Evolutionary conservation across 2,329 filamentous ascomycete genomes (phyloP).

Genomic region (Alternaria tenuissima): DNA sequence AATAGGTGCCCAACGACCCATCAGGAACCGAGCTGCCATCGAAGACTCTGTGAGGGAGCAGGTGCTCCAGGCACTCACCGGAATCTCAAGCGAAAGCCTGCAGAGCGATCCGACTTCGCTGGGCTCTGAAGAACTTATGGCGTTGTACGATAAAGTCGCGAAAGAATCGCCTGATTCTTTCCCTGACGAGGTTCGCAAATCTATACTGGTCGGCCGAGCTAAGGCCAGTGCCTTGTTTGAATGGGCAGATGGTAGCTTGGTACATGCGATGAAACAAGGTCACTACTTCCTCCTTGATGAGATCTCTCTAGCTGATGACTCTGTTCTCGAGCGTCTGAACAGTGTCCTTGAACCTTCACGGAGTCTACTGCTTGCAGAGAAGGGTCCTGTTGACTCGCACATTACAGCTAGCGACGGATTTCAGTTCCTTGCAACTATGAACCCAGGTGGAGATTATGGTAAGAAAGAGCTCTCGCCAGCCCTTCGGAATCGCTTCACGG

Average conservation of each 20-base stretch:
- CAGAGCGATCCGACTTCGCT: conserved; percentile 18
- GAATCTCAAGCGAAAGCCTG: conserved; percentile 12
- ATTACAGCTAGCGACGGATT: conserved; percentile 80
- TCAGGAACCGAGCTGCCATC: conserved; percentile 82
- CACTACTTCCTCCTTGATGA: conserved; percentile 95
- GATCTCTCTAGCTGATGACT: conserved; percentile 97
- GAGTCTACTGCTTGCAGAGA: conserved; percentile 89
- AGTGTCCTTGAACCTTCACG: conserved; percentile 91
- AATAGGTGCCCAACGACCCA: conserved; percentile 91
- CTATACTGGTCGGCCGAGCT: conserved; percentile 59
- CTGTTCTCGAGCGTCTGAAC: conserved; percentile 93
- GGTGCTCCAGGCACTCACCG: conserved; percentile 56
- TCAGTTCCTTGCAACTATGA: conserved; percentile 99
- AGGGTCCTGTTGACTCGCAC: conserved; percentile 83
- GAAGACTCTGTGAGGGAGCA: conserved; percentile 71
- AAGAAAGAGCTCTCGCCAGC: conserved; percentile 97
- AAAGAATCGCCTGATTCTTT: conserved; percentile 56
- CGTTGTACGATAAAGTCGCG: conserved; percentile 65
- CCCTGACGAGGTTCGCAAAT: conserved; percentile 50
- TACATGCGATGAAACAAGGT: conserved; percentile 90
- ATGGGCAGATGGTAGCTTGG: conserved; percentile 93
- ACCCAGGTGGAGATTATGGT: conserved; percentile 96
- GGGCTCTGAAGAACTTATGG: conserved; percentile 60
- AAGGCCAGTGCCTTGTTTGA: conserved; percentile 90
- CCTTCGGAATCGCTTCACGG: conserved; percentile 93